Conservation (phyloP, 2,329 filamentous ascomycete genomes). For the Talaromyces sp. region DNA sequence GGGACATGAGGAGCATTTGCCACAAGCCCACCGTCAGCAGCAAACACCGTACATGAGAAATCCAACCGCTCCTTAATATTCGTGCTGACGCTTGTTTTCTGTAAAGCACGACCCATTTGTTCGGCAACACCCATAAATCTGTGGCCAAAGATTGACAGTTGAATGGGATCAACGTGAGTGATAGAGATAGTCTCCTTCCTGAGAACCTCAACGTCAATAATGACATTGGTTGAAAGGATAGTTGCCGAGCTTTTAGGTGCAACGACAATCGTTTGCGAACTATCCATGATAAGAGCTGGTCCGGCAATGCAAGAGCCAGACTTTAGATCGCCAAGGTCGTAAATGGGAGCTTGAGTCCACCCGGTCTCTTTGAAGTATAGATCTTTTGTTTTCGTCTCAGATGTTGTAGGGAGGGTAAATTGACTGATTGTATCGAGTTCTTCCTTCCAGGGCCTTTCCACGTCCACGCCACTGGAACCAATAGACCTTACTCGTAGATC, state of each 20-base stretch:
- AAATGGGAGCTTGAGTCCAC: conserved; percentile 2
- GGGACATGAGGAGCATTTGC: conserved; percentile 1
- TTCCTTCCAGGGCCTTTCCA: not conserved
- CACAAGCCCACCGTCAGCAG: not conserved
- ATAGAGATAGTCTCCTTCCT: not conserved
- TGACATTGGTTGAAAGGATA: conserved; percentile 39
- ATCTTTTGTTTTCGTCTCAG: conserved; percentile 9
- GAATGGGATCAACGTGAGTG: not conserved
- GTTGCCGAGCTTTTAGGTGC: conserved; percentile 27
- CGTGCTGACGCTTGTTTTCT: conserved; percentile 1
- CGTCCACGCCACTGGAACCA: not conserved
- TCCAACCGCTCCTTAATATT: conserved; percentile 1
- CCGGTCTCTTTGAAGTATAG: conserved; percentile 2
- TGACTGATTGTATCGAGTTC: conserved; percentile 2
- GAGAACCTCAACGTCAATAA: not conserved
- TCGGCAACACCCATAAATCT: not conserved
- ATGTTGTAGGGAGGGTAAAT: not conserved
- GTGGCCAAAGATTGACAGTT: not conserved
- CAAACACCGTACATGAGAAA: not conserved
- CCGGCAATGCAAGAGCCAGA: conserved; percentile 12
- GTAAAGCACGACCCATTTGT: conserved; percentile 1
- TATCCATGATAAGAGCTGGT: conserved; percentile 23
- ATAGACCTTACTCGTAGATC: conserved; percentile 65
- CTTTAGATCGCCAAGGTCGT: conserved; percentile 1
- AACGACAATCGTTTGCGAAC: conserved; percentile 38